Evolutionary conservation across 306 rosid genomes (phyloP).

Genomic region (Rubus idaeus): DNA sequence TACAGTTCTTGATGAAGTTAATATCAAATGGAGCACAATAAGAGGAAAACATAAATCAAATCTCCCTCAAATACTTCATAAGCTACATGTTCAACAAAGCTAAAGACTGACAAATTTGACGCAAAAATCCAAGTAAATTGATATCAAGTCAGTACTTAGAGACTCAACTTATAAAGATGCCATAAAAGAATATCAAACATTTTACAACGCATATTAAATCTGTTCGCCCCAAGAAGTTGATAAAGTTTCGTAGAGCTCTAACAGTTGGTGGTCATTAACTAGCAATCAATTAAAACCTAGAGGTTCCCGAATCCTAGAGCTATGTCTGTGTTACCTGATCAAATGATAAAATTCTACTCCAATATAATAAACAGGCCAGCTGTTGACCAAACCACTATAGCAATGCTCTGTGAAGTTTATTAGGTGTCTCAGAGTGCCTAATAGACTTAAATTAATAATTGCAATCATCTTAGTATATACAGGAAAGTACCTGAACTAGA

Average conservation of each 20-base stretch:
- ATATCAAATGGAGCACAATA: constrained; percentile 1
- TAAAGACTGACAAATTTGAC: not conserved
- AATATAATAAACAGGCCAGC: not conserved
- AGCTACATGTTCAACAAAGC: not conserved
- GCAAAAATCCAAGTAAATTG: not conserved
- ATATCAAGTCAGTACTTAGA: not conserved
- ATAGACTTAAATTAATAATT: not conserved
- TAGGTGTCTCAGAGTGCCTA: not conserved
- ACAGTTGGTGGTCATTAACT: not conserved
- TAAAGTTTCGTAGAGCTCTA: not conserved
- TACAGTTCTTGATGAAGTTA: constrained; percentile 4
- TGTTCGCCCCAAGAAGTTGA: not conserved
- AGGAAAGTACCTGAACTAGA: constrained; percentile 61
- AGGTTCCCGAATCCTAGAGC: not conserved
- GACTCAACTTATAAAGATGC: not conserved
- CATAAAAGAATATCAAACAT: not conserved
- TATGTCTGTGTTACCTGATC: not conserved
- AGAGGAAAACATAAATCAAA: constrained; percentile 3
- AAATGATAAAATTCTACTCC: not conserved
- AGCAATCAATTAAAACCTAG: not conserved
- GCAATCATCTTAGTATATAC: not conserved
- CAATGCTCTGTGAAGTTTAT: not conserved
- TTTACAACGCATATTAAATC: not conserved
- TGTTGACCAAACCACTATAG: not conserved
- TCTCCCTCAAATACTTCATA: not conserved